Percentiles rank a stretch among this genome's conserved stretches.
Evolutionary conservation across 495 filamentous ascomycete genomes (phyloP).

Genomic region (Talaromyces wortmannii): DNA sequence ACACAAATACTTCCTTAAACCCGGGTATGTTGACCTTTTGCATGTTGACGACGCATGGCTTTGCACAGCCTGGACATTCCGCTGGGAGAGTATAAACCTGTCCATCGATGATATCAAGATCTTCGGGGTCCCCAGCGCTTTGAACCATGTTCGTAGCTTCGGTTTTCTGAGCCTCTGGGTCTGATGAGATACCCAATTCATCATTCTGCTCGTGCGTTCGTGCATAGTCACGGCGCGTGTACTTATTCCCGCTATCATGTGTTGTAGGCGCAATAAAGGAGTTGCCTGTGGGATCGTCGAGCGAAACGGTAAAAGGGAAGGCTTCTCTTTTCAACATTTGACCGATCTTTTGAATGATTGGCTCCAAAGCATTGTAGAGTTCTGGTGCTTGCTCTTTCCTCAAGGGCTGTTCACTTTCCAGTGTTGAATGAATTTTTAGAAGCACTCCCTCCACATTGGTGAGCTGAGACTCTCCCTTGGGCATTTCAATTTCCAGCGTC

Average conservation of each 20-base stretch:
- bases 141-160: constrained; percentile 13
- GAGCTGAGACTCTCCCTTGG: constrained; percentile 78
- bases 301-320: constrained; percentile 79
- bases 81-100: constrained; percentile 87
- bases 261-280: constrained; percentile 90
- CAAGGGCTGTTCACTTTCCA: constrained; percentile 66
- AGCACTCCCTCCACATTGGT: constrained; percentile 90
- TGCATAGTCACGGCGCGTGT: constrained; percentile 71
- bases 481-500: constrained; percentile 86
- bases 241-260: constrained; percentile 65
- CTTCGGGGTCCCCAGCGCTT: constrained; percentile 29
- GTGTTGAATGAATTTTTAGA: constrained; percentile 63
- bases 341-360: constrained; percentile 60
- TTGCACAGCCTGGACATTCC: constrained; percentile 83
- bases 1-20: constrained; percentile 92
- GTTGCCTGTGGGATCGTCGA: constrained; percentile 95
- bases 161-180: constrained; percentile 20
- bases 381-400: constrained; percentile 70
- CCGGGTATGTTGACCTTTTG: constrained; percentile 94
- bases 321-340: constrained; percentile 65
- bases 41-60: constrained; percentile 78
- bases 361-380: constrained; percentile 65
- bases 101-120: constrained; percentile 78
- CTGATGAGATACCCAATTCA: constrained; percentile 59
- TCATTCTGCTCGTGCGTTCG: constrained; percentile 82